Evolutionary conservation across 2,329 filamentous ascomycete species (phyloP).

Genomic region (Nemania serpens): DNA sequence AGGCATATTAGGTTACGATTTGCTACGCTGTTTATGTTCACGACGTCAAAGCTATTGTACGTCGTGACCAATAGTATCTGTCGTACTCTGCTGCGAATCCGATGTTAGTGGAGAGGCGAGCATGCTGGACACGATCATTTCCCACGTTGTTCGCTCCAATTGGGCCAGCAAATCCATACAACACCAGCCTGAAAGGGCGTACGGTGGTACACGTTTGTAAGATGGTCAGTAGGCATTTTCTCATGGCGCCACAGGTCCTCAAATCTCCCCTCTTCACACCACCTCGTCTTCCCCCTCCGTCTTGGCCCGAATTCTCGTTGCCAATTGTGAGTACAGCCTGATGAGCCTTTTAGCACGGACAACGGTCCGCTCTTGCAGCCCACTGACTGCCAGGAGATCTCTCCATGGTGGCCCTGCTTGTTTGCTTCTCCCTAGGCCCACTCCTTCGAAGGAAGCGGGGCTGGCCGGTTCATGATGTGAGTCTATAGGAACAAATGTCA

Average conservation of each 20-base stretch:
- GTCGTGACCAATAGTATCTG: constrained; percentile 12
- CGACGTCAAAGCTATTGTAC: constrained; percentile 17
- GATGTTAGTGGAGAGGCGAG: constrained; percentile 25
- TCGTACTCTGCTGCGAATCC: constrained; percentile 19
- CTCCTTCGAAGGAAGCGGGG: constrained; percentile 22
- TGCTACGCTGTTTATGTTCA: background rate
- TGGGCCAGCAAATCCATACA: constrained; percentile 33
- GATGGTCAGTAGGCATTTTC: constrained; percentile 22
- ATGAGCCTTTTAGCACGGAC: constrained; percentile 27
- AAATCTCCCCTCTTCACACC: constrained; percentile 25
- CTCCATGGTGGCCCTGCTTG: no score
- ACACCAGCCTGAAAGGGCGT: constrained; percentile 23
- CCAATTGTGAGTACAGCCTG: constrained; percentile 19
- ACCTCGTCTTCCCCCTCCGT: constrained; percentile 24
- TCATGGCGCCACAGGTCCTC: constrained; percentile 31
- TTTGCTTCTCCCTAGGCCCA: background rate
- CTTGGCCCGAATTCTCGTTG: constrained; percentile 27
- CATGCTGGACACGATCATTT: constrained; percentile 30
- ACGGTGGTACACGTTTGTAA: constrained; percentile 29
- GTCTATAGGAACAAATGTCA: background rate
- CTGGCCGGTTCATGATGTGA: constrained; percentile 3
- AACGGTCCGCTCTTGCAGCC: constrained; percentile 36
- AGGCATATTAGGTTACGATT: background rate
- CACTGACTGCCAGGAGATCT: constrained; percentile 14
- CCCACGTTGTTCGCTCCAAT: constrained; percentile 38